A percentile compares a stretch with the other conserved stretches of the same genome.
Evolutionary conservation across 495 filamentous ascomycete species (phyloP).

Genomic region (Aspergillus incahuasiensis): DNA sequence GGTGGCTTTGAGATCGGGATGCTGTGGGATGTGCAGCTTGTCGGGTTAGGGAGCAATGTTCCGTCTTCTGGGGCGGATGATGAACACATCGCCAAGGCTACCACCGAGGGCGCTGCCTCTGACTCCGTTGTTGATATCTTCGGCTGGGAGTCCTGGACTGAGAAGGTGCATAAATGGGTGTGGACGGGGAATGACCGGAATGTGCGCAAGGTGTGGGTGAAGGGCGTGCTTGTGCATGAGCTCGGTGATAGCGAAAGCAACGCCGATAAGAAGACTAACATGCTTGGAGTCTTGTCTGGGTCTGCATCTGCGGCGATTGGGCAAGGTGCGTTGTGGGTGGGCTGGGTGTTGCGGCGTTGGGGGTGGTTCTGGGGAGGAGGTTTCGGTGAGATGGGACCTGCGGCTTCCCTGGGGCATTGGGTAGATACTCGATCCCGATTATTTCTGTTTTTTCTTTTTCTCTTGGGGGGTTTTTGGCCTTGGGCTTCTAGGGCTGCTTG

Average conservation of each 20-base stretch:
- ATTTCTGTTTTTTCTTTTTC: too few relatives aligned
- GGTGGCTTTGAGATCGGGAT: constrained; percentile 74
- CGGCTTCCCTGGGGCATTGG: too few relatives aligned
- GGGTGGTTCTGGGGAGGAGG: constrained; percentile 6
- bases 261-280: not conserved
- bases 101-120: not conserved
- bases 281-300: not conserved
- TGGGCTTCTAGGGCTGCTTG: too few relatives aligned
- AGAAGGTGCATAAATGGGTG: constrained; percentile 82
- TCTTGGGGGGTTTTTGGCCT: too few relatives aligned
- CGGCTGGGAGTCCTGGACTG: constrained; percentile 76
- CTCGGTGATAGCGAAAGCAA: not conserved
- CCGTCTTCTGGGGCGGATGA: too few relatives aligned
- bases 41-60: constrained; percentile 38
- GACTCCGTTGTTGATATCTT: constrained; percentile 64
- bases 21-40: constrained; percentile 79
- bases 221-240: constrained; percentile 69
- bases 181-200: constrained; percentile 85
- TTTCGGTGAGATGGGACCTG: too few relatives aligned
- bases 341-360: constrained; percentile 9
- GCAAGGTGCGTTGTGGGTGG: constrained; percentile 2
- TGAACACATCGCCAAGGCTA: too few relatives aligned
- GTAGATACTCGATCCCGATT: too few relatives aligned
- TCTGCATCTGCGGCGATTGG: not conserved
- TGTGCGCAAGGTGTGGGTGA: constrained; percentile 74